phyloP scores from a whole-genome alignment of 768 basidiomycete species.

The Pleurotus eryngii region DNA sequence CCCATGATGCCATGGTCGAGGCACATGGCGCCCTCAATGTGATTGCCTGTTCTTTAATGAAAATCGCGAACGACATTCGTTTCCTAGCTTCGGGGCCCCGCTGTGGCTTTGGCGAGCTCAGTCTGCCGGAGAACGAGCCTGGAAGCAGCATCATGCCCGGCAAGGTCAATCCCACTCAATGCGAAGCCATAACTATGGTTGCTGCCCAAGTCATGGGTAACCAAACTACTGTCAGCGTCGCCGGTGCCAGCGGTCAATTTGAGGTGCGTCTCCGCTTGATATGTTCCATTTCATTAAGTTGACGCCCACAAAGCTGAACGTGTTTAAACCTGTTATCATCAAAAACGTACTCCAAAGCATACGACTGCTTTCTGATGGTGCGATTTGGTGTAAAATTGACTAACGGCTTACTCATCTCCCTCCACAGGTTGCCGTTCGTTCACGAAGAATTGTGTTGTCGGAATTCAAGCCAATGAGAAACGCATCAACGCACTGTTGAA shows the following conservation, averaged over 20 bases:
- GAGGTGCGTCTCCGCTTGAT: conserved; percentile 53
- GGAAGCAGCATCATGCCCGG: conserved; percentile 99
- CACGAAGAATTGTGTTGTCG: conserved; percentile 95
- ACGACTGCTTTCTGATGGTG: conserved; percentile 88
- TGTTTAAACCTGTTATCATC: conserved; percentile 98
- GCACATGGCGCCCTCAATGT: conserved; percentile 96
- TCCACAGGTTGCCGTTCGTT: conserved; percentile 79
- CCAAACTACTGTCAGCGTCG: conserved; percentile 88
- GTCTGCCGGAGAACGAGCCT: conserved; percentile 96
- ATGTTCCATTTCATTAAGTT: neutral
- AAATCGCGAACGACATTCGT: conserved; percentile 98
- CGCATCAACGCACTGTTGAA: conserved; percentile 85
- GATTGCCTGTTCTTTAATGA: conserved; percentile 96
- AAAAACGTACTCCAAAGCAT: conserved; percentile 98
- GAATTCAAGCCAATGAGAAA: conserved; percentile 95
- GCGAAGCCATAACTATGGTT: conserved; percentile 98
- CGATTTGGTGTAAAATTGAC: conserved; percentile 14
- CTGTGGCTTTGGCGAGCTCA: conserved; percentile 94
- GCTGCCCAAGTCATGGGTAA: conserved; percentile 99
- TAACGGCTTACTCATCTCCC: conserved; percentile 11
- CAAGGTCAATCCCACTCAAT: conserved; percentile 99
- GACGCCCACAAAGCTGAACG: conserved; percentile 69
- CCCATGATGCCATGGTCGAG: conserved; percentile 98
- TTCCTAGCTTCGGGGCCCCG: conserved; percentile 97
- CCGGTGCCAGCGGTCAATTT: conserved; percentile 94